These are phyloP conservation scores for Cryptosporidium sp. DNA, from an alignment of 169 alveolate genomes.

Conservation along the genomic window DNA sequence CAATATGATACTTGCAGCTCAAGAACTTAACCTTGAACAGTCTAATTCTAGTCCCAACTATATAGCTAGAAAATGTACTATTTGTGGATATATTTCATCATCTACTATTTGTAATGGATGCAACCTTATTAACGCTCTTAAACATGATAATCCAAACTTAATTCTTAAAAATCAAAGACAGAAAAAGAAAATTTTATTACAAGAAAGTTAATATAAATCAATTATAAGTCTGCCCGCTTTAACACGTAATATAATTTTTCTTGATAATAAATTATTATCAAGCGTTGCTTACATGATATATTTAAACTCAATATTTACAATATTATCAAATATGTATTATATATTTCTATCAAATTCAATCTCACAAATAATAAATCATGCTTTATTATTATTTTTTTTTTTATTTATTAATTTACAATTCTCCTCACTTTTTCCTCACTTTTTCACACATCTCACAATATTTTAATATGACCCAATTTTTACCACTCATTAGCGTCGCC, in stretches of 20 bases:
- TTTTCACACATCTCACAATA: slow-evolving; percentile 24
- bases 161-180: slow-evolving; percentile 46
- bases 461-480: slow-evolving; percentile 29
- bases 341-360: not conserved
- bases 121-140: slow-evolving; percentile 28
- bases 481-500: slow-evolving; percentile 4
- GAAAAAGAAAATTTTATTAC: slow-evolving; percentile 37
- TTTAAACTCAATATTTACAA: not conserved
- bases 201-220: not conserved
- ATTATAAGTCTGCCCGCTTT: not conserved
- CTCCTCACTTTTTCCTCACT: slow-evolving; percentile 1
- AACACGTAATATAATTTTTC: not conserved
- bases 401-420: not conserved
- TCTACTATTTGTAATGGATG: slow-evolving; percentile 63
- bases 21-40: slow-evolving; percentile 38
- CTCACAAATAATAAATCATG: not conserved
- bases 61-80: slow-evolving; percentile 46
- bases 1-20: slow-evolving; percentile 45
- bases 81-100: slow-evolving; percentile 65
- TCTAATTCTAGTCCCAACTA: slow-evolving; percentile 18
- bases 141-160: slow-evolving; percentile 16
- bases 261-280: not conserved
- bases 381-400: not conserved
- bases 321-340: too few relatives aligned
- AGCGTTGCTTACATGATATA: too few relatives aligned